A percentile compares a stretch with the other conserved stretches of the same genome.
These are phyloP conservation scores for Nakaseomyces sp. DNA, from an alignment of 1,139 yeast genomes.

Conservation along the genomic window DNA sequence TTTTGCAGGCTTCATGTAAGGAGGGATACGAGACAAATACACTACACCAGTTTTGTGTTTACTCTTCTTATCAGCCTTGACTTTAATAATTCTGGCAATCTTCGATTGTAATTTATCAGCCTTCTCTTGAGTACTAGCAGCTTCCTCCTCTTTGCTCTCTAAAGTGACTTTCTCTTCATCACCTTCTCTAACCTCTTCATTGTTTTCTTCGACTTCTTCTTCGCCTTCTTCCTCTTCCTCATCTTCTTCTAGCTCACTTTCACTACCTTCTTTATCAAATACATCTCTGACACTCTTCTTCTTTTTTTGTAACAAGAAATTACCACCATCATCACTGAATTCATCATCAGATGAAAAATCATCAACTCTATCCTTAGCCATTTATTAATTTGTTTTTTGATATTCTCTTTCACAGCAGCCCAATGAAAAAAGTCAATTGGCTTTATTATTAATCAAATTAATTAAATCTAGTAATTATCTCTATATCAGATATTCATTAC, in stretches of 20 bases:
- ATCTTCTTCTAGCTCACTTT: constrained; percentile 1
- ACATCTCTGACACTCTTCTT: constrained; percentile 4
- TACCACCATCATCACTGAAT: constrained; percentile 3
- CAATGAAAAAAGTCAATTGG: too few species aligned
- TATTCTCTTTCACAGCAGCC: background rate
- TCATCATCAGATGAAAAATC: constrained; percentile 5
- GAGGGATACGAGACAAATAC: constrained; percentile 83
- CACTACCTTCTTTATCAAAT: background rate
- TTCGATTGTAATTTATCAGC: background rate
- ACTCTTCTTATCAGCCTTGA: constrained; percentile 50
- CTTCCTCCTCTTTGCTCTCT: background rate
- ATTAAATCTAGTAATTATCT: too few species aligned
- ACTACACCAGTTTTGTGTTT: constrained; percentile 79
- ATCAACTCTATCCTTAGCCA: constrained; percentile 1
- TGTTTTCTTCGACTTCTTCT: background rate
- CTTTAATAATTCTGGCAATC: constrained; percentile 15
- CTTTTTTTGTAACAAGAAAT: constrained; percentile 2
- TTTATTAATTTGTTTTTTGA: background rate
- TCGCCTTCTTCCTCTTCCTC: background rate
- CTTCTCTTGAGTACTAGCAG: background rate
- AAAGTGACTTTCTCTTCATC: background rate
- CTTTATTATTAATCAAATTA: too few species aligned
- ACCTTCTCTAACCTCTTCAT: background rate
- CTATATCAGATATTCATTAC: background rate
- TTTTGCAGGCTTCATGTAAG: constrained; percentile 93